A percentile compares a stretch with the other conserved stretches of the same genome.
Evolutionary conservation across 2,329 filamentous ascomycete species (phyloP).

Genomic region (Colletotrichum trifolii): DNA sequence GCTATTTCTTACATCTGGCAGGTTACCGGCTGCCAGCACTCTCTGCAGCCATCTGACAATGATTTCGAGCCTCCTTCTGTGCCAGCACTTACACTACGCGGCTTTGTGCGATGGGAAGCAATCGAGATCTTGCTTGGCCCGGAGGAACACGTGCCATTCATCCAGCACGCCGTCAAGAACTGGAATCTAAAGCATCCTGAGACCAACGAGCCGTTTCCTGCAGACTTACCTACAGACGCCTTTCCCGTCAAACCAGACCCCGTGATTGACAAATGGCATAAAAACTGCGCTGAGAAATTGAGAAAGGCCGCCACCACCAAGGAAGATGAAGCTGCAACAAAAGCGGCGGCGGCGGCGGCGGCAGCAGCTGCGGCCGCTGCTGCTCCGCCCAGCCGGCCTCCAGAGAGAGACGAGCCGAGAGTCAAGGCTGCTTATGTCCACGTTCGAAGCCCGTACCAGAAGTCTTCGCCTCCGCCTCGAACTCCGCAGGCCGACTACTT

Average conservation of each 20-base stretch:
- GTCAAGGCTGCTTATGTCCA: constrained; percentile 51
- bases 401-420: constrained; percentile 49
- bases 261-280: constrained; percentile 89
- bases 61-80: constrained; percentile 81
- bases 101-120: constrained; percentile 94
- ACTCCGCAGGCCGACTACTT: constrained; percentile 45
- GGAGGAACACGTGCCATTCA: constrained; percentile 85
- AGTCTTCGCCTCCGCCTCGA: constrained; percentile 39
- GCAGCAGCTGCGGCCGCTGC: constrained; percentile 42
- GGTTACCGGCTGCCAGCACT: constrained; percentile 89
- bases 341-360: constrained; percentile 41
- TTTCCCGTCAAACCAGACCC: constrained; percentile 80
- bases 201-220: constrained; percentile 75
- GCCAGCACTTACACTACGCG: constrained; percentile 83
- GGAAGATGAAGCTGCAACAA: constrained; percentile 45
- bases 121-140: constrained; percentile 90
- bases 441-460: constrained; percentile 45
- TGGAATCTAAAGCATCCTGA: constrained; percentile 82
- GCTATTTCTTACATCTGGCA: constrained; percentile 94
- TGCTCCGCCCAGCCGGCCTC: constrained; percentile 38
- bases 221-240: constrained; percentile 67
- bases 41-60: constrained; percentile 76
- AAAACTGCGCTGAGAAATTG: constrained; percentile 77
- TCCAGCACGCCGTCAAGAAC: constrained; percentile 82
- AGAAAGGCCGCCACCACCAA: constrained; percentile 66